Evolutionary conservation across 2,329 filamentous ascomycete genomes (phyloP), one percentile per base, ranked within the genome.

Genomic region (Septoria linicola): DNA sequence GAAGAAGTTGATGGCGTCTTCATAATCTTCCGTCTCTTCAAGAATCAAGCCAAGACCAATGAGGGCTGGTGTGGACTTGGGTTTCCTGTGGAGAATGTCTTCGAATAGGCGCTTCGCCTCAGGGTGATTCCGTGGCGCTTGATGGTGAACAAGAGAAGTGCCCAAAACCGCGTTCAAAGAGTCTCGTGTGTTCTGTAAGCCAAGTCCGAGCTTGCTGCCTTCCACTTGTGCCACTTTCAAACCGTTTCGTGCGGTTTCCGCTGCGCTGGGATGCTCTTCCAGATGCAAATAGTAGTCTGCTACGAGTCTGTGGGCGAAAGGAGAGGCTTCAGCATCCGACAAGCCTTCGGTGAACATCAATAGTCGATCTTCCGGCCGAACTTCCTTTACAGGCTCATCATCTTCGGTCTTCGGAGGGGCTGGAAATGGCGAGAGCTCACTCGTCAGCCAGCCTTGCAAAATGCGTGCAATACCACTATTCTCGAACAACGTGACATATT

Each of bases 1-100:
- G 10, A 99, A 73, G 63, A 95, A 96, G 21, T 86, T 80, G 32
- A 91, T 83, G 0, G 95, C 93, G 63, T 89, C 80, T 40, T 81
- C 77, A 63, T 88, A 96, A 57, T 97, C 87, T 63, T 96, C 87
- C 59, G 96, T 90, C 62, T 97, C 93, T 69, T 96, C 90, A 40
- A 91, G 85, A 34, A 99, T 92, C 19, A 97, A 72, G 1, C 93
- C 95, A 27, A 96, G 83, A 0, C 93, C 93, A 39, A 97, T 88
- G 55, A 99, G 75, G 2, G 91, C 91, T 23, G 83, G 74, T 0
- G 90, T 95, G 0, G 87, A 91, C 2, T 81, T 82, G 1, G 84
- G 79, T 50, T 95, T 89, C 20, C 87, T 81, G 41, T 81, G 76
- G 1, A 99, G 77, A 4, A 97, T 87, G 23, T 80, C 80, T 60